Percentiles rank a stretch among this genome's conserved stretches.
Evolutionary conservation across 2,329 filamentous ascomycete species (phyloP).

Genomic region (Fusarium verticillioides): DNA sequence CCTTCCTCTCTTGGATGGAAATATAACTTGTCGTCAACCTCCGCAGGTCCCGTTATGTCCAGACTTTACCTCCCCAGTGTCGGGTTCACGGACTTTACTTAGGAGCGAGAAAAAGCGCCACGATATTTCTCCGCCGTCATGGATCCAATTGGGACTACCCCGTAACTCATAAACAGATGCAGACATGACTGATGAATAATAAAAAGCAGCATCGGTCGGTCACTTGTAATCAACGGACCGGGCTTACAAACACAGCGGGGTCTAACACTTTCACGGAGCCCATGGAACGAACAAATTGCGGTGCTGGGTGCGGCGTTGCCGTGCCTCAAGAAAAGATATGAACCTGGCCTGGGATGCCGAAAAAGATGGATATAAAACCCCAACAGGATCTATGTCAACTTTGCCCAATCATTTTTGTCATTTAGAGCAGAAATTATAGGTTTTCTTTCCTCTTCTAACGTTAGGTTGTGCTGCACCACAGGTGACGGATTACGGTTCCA

Average conservation of each 20-base stretch:
- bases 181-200: neutral
- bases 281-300: slow-evolving; percentile 7
- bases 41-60: slow-evolving; percentile 25
- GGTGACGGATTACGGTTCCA: slow-evolving; percentile 13
- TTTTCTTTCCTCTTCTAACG: neutral
- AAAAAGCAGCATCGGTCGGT: neutral
- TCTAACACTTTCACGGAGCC: slow-evolving; percentile 7
- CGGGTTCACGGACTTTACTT: slow-evolving; percentile 42
- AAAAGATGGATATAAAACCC: neutral
- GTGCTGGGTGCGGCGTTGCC: slow-evolving; percentile 24
- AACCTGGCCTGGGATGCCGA: neutral
- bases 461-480: neutral
- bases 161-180: neutral
- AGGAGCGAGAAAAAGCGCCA: slow-evolving; percentile 36
- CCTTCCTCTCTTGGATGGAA: slow-evolving; percentile 33
- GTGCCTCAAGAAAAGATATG: neutral
- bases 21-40: slow-evolving; percentile 5
- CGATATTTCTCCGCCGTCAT: slow-evolving; percentile 3
- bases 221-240: slow-evolving; percentile 7
- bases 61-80: slow-evolving; percentile 30
- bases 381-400: no score
- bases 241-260: slow-evolving; percentile 26
- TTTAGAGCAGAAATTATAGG: neutral
- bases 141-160: neutral
- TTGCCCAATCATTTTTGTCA: neutral